Base-by-base conservation (phyloP, 768 basidiomycete genomes). In the Chalciporus sphaerocephalus region DNA sequence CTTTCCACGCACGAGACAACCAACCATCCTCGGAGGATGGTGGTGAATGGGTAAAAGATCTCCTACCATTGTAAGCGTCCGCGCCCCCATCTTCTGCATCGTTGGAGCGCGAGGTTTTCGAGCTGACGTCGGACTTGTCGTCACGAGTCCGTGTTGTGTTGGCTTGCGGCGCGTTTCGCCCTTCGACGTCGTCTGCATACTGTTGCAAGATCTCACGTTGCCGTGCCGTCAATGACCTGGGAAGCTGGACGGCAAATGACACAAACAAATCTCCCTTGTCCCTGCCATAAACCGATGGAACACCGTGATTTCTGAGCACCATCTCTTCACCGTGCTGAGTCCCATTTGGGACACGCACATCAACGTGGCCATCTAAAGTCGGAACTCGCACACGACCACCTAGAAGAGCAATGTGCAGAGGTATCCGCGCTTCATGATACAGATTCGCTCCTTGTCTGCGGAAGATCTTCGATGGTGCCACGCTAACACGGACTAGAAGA, bases 291-390 rank as follows among this genome's bases (percentile, higher is more conserved):
- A 87, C 73, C 18, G 80, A 73, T 36, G 78, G 64, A 11, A 97
- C 82, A 23, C 96, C 96, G 42, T 89, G 81, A 32, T 84, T 83
- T 69, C 87, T 88, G 58, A 99, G 69, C 17, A 96, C 89, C 81
- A 95, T 94, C 66, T 98, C 93, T 70, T 97, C 92, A 15, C 94
- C 94, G 61, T 87, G 92, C 68, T 98, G 96, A 2, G 95, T 97
- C 36, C 96, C 95, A 17, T 76, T 74, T 44, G 93, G 91, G 33
- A 99, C 80, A 53, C 88, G 85, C 34, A 98, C 90, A 47, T 97
- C 93, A 1, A 97, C 92, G 36, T 96, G 91, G 20, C 94, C 92
- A 50, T 98, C 94, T 16, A 98, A 73, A 35, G 96, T 99, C 20
- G 93, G 92, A 21, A 99, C 88, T 23, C 92, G 80, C 36, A 93